phyloP scores from a whole-genome alignment of 257 asterid species.

The Nicotiana sylvestris region DNA sequence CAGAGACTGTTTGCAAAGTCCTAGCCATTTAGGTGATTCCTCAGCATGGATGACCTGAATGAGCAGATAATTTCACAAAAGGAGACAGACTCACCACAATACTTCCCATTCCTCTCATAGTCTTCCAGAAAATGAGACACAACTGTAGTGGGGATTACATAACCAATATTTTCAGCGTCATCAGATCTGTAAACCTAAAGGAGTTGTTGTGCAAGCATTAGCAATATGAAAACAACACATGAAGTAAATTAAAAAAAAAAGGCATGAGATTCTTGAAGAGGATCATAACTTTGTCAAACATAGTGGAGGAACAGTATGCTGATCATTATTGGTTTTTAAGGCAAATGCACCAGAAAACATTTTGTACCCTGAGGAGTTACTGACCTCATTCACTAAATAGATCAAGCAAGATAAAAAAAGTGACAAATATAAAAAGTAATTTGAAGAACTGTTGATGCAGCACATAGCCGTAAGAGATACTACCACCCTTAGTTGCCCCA shows the following conservation, averaged over 20 bases:
- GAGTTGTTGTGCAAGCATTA: conserved; percentile 38
- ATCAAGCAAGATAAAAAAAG: not conserved
- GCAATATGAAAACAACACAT: conserved; percentile 15
- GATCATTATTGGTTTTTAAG: not conserved
- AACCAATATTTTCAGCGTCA: conserved; percentile 92
- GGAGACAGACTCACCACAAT: conserved; percentile 58
- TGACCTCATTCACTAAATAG: not conserved
- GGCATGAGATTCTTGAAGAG: conserved; percentile 5
- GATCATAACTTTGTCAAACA: conserved; percentile 1
- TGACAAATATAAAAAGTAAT: not conserved
- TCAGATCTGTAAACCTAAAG: conserved; percentile 96
- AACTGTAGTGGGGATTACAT: conserved; percentile 88
- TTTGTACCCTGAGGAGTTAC: not conserved
- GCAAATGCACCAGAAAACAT: not conserved
- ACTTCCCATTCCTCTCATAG: conserved; percentile 76
- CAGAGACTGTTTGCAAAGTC: conserved; percentile 1
- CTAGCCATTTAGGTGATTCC: not conserved
- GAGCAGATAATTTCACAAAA: conserved; percentile 12
- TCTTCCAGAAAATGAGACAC: conserved; percentile 97
- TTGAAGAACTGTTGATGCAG: not conserved
- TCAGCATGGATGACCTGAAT: not conserved
- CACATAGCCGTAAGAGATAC: not conserved
- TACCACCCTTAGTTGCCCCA: not conserved
- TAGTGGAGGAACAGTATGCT: not conserved
- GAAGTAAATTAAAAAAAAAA: not conserved